These are phyloP conservation scores for Xylaria sp. DNA, from an alignment of 495 filamentous ascomycete genomes.

Conservation along the genomic window DNA sequence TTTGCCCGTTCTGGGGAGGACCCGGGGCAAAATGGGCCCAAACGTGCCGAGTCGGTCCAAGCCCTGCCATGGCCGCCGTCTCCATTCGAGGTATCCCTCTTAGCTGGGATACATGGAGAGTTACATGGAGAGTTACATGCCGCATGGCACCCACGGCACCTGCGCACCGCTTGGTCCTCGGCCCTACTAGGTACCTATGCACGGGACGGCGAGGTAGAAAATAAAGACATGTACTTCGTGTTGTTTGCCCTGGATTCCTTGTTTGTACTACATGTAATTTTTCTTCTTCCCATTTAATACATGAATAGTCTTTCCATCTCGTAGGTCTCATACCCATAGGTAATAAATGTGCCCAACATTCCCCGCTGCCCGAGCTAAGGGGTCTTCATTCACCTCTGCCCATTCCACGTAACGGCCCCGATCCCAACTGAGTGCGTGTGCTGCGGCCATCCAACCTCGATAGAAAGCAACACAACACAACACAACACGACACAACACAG, in stretches of 20 bases:
- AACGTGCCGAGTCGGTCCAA: conserved; percentile 20
- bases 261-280: conserved; percentile 15
- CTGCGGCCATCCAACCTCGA: background rate
- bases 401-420: conserved; percentile 2
- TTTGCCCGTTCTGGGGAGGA: conserved; percentile 25
- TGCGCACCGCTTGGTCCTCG: background rate
- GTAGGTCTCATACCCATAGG: conserved; percentile 14
- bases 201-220: background rate
- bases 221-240: background rate
- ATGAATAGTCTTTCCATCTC: background rate
- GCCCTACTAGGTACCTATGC: background rate
- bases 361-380: conserved; percentile 14
- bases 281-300: conserved; percentile 16
- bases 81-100: background rate
- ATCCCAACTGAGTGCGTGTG: background rate
- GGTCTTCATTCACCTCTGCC: background rate
- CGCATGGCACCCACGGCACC: background rate
- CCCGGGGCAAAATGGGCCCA: conserved; percentile 23
- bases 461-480: background rate
- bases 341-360: conserved; percentile 23
- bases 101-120: background rate
- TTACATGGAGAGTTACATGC: background rate
- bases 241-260: conserved; percentile 15
- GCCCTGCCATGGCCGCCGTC: background rate
- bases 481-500: too few species aligned